Evolutionary conservation across 345 rosid species (phyloP).

Genomic region (Lepidium sativum): DNA sequence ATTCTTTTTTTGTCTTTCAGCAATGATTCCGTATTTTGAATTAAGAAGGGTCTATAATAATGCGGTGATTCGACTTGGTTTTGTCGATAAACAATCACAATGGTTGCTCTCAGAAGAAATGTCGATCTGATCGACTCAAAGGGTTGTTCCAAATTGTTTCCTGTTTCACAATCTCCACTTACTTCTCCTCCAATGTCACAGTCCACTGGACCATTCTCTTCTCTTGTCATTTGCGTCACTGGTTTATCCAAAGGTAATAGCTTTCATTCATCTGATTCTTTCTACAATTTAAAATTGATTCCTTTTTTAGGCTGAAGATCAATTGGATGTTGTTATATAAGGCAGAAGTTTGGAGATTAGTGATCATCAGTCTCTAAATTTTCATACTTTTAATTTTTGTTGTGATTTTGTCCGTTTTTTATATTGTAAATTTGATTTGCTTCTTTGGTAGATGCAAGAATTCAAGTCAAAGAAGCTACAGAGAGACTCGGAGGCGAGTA

Average conservation of each 20-base stretch:
- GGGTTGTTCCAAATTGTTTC: constrained; percentile 73
- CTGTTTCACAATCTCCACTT: constrained; percentile 46
- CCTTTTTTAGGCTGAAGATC: not conserved
- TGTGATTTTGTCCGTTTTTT: not conserved
- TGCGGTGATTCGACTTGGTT: not conserved
- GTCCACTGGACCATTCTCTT: constrained; percentile 50
- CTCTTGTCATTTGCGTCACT: constrained; percentile 79
- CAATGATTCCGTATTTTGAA: constrained; percentile 27
- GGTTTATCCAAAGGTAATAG: constrained; percentile 78
- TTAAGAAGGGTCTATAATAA: constrained; percentile 14
- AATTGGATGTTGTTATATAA: not conserved
- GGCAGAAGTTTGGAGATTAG: not conserved
- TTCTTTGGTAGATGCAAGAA: constrained; percentile 65
- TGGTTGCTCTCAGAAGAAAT: constrained; percentile 45
- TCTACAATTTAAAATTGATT: not conserved
- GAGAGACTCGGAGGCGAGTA: constrained; percentile 88
- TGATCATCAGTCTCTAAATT: not conserved
- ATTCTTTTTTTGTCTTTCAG: constrained; percentile 13
- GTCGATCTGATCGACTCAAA: constrained; percentile 57
- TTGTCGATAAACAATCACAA: constrained; percentile 24
- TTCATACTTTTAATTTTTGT: not conserved
- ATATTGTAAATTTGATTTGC: not conserved
- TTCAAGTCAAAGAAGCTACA: constrained; percentile 88
- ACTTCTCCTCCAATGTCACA: constrained; percentile 34
- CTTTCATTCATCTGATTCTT: not conserved